phyloP scores from a whole-genome alignment of 495 filamentous ascomycete species.

The Daldinia childiae region DNA sequence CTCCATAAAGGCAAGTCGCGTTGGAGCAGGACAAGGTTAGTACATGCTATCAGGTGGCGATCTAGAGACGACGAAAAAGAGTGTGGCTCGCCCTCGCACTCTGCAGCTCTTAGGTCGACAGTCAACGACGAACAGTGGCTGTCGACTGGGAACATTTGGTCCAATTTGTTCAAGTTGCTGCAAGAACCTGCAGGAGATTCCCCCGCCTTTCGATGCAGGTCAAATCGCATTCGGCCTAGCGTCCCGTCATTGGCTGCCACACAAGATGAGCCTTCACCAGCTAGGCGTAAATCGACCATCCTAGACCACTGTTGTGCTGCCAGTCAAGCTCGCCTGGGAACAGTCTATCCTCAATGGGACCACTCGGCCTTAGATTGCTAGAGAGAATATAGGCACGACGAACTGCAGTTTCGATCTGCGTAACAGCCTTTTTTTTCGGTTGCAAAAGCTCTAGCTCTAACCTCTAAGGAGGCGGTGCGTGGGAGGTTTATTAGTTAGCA shows the following conservation, averaged over 20 bases:
- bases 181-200: constrained; percentile 44
- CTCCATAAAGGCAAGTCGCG: constrained; percentile 28
- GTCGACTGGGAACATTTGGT: constrained; percentile 42
- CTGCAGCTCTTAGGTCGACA: constrained; percentile 29
- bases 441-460: constrained; percentile 11
- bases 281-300: constrained; percentile 36
- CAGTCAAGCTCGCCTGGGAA: constrained; percentile 32
- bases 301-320: constrained; percentile 40
- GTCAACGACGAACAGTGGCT: constrained; percentile 36
- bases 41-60: constrained; percentile 39
- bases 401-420: constrained; percentile 19
- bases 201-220: constrained; percentile 45
- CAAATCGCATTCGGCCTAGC: constrained; percentile 41
- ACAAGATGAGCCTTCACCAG: constrained; percentile 20
- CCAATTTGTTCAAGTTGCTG: constrained; percentile 37
- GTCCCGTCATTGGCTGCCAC: constrained; percentile 34
- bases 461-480: neutral
- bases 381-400: constrained; percentile 7
- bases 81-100: constrained; percentile 37
- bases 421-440: neutral
- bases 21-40: constrained; percentile 29
- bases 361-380: constrained; percentile 34
- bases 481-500: constrained; percentile 9
- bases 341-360: constrained; percentile 26
- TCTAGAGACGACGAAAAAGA: constrained; percentile 25